phyloP scores from a whole-genome alignment of 176 grass and related monocot genomes.

The Typha latifolia region DNA sequence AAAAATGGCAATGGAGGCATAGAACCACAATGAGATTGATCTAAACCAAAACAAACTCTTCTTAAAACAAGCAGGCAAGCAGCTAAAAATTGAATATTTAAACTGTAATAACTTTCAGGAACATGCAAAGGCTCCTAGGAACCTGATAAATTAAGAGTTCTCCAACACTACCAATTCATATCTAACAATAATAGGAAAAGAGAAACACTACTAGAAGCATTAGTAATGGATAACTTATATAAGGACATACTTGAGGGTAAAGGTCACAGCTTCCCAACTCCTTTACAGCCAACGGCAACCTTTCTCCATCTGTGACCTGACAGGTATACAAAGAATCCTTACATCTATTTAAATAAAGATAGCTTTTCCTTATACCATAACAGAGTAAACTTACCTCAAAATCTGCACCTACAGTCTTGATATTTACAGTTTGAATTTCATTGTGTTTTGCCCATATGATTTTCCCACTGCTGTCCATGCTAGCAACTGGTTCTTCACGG shows the following conservation, averaged over 20 bases:
- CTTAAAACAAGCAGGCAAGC: background rate
- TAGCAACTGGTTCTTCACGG: constrained; percentile 90
- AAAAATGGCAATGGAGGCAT: background rate
- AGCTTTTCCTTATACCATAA: background rate
- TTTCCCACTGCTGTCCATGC: constrained; percentile 94
- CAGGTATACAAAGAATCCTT: constrained; percentile 10
- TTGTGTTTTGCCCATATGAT: constrained; percentile 99
- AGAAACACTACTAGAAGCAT: background rate
- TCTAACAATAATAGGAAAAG: background rate
- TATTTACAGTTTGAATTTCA: constrained; percentile 96
- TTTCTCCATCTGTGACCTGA: constrained; percentile 89
- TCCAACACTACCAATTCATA: background rate
- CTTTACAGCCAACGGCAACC: constrained; percentile 83
- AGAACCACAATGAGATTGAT: background rate
- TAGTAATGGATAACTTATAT: background rate
- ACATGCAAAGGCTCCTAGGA: background rate
- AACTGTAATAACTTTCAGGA: background rate
- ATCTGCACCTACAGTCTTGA: constrained; percentile 75
- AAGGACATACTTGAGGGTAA: constrained; percentile 80
- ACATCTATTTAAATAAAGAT: constrained; percentile 1
- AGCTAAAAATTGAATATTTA: background rate
- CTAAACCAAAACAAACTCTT: background rate
- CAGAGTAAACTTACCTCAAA: constrained; percentile 53
- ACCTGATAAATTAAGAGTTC: background rate
- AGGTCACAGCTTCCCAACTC: constrained; percentile 97